Evolutionary conservation across 176 grass and related monocot genomes (phyloP).

Genomic region (Calamus simplicifolius): DNA sequence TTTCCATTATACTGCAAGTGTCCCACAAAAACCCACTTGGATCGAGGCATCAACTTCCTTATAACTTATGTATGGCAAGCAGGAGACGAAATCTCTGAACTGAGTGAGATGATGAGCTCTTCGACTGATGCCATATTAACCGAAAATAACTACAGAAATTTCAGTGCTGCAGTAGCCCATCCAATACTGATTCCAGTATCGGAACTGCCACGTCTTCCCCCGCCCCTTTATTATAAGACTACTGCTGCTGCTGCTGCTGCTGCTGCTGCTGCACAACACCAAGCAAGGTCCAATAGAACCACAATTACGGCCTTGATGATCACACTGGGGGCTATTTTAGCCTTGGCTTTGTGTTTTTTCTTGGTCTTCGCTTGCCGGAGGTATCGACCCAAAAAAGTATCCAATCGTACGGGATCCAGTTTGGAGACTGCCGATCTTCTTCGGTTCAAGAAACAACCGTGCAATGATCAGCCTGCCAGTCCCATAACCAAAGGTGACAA

Average conservation of each 20-base stretch:
- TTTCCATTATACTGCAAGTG: slow-evolving; percentile 51
- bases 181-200: slow-evolving; percentile 42
- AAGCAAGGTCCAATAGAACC: not conserved
- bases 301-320: slow-evolving; percentile 6
- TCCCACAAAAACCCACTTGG: slow-evolving; percentile 13
- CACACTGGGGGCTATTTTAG: slow-evolving; percentile 21
- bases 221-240: not conserved
- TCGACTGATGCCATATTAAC: not conserved
- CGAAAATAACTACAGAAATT: slow-evolving; percentile 34
- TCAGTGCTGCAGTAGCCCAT: slow-evolving; percentile 9
- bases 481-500: slow-evolving; percentile 25
- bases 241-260: not conserved
- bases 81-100: slow-evolving; percentile 19
- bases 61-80: slow-evolving; percentile 45
- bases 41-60: slow-evolving; percentile 8
- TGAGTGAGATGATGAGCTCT: slow-evolving; percentile 34
- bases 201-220: slow-evolving; percentile 31
- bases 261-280: not conserved
- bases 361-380: slow-evolving; percentile 20
- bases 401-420: not conserved
- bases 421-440: slow-evolving; percentile 16
- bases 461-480: not conserved
- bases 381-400: slow-evolving; percentile 13
- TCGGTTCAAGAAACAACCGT: slow-evolving; percentile 9
- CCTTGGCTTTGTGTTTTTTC: slow-evolving; percentile 11